These are phyloP conservation scores for Quercus tomentella DNA, from an alignment of 331 rosid species.

Conservation along the genomic window DNA sequence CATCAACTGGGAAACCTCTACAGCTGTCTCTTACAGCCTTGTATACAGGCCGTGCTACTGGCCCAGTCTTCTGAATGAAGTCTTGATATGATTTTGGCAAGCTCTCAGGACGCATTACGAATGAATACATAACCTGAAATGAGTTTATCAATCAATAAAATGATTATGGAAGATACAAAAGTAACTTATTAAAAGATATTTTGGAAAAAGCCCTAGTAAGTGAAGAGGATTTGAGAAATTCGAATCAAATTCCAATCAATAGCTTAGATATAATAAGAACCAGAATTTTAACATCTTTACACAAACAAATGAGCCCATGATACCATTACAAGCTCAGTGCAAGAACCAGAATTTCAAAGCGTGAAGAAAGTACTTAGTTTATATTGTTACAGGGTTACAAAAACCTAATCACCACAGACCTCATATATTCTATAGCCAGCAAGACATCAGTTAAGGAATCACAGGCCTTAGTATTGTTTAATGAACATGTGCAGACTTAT, in stretches of 20 bases:
- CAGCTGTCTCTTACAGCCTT: slow-evolving; percentile 91
- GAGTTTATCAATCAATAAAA: background rate
- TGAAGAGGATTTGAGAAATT: background rate
- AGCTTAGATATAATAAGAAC: background rate
- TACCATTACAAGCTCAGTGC: background rate
- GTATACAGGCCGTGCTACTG: slow-evolving; percentile 89
- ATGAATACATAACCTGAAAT: slow-evolving; percentile 89
- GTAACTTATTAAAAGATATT: slow-evolving; percentile 5
- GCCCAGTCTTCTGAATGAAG: slow-evolving; percentile 92
- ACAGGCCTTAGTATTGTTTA: background rate
- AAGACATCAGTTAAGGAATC: background rate
- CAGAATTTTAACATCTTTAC: background rate
- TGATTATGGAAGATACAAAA: background rate
- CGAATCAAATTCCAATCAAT: background rate
- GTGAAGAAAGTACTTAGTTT: background rate
- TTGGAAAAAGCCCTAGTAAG: background rate
- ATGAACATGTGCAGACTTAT: background rate
- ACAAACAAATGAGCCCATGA: background rate
- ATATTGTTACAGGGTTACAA: background rate
- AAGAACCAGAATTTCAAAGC: no score
- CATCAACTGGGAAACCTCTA: slow-evolving; percentile 73
- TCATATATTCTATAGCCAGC: background rate
- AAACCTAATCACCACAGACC: background rate
- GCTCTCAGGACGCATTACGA: slow-evolving; percentile 98
- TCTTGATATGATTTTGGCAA: slow-evolving; percentile 89